A percentile compares a stretch with the other conserved stretches of the same genome.
Evolutionary conservation across 1,284 basidiomycete species (phyloP).

Genomic region (Boletus putidus): DNA sequence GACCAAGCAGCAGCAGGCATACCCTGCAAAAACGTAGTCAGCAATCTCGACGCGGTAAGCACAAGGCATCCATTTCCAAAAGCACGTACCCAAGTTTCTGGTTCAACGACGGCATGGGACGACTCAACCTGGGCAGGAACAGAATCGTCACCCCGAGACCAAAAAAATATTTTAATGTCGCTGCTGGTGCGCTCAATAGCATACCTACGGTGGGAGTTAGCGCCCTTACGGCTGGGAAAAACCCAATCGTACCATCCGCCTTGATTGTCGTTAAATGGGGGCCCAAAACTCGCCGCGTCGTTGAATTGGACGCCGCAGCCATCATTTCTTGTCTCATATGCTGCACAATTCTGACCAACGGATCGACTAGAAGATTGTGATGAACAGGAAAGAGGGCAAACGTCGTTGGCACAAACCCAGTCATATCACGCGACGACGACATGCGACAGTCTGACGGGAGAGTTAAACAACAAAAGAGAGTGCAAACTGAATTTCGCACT

Average conservation of each 20-base stretch:
- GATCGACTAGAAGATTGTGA: constrained; percentile 19
- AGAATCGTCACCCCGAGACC: constrained; percentile 18
- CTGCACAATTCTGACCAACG: constrained; percentile 26
- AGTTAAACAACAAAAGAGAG: background rate
- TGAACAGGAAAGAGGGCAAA: background rate
- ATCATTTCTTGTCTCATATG: constrained; percentile 38
- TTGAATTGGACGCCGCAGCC: constrained; percentile 49
- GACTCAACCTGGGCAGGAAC: constrained; percentile 23
- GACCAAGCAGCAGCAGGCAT: constrained; percentile 40
- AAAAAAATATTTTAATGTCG: constrained; percentile 29
- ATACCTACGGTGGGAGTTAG: constrained; percentile 27
- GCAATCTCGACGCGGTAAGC: background rate
- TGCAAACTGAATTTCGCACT: constrained; percentile 15
- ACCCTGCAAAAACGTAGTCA: constrained; percentile 29
- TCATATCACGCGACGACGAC: constrained; percentile 24
- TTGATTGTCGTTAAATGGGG: constrained; percentile 41
- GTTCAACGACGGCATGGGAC: constrained; percentile 14
- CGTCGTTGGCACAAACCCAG: constrained; percentile 23
- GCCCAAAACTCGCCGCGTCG: constrained; percentile 38
- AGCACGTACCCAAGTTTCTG: constrained; percentile 26
- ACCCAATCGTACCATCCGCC: constrained; percentile 42
- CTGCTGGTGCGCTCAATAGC: constrained; percentile 24
- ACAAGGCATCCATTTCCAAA: background rate
- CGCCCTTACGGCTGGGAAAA: background rate
- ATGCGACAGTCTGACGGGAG: constrained; percentile 24